phyloP scores from a whole-genome alignment of 768 basidiomycete species.

The Phylloporus scabripes region DNA sequence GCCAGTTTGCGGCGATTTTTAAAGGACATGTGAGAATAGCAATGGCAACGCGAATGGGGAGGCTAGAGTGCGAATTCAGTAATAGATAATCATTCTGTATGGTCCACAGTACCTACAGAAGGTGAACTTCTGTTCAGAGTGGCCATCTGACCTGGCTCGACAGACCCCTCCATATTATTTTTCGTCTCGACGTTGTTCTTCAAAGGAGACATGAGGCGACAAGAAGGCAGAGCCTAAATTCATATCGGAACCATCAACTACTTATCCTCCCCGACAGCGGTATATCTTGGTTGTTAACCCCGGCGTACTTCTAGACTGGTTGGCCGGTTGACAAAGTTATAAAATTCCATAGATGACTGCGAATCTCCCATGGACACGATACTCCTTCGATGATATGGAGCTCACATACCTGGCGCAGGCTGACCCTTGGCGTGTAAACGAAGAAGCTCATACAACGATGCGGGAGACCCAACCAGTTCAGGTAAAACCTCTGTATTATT shows the following conservation, averaged over 20 bases:
- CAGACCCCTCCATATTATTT: neutral
- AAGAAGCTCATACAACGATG: neutral
- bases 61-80: slow-evolving; percentile 1
- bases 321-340: neutral
- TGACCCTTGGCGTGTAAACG: neutral
- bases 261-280: no score
- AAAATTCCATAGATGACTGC: neutral
- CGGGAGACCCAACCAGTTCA: neutral
- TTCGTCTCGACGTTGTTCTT: neutral
- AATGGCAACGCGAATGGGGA: slow-evolving; percentile 9
- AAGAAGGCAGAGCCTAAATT: no score
- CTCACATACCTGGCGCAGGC: neutral
- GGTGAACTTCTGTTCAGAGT: neutral
- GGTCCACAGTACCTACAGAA: no score
- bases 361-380: neutral
- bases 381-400: neutral
- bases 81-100: no score
- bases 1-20: no score
- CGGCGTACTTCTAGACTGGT: no score
- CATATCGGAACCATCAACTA: no score
- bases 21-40: neutral
- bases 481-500: neutral
- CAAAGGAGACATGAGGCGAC: no score
- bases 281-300: no score
- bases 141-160: neutral